Evolutionary conservation across 2,329 filamentous ascomycete genomes (phyloP), one percentile per base, ranked within the genome.

Genomic region (Clarireedia hainanense): DNA sequence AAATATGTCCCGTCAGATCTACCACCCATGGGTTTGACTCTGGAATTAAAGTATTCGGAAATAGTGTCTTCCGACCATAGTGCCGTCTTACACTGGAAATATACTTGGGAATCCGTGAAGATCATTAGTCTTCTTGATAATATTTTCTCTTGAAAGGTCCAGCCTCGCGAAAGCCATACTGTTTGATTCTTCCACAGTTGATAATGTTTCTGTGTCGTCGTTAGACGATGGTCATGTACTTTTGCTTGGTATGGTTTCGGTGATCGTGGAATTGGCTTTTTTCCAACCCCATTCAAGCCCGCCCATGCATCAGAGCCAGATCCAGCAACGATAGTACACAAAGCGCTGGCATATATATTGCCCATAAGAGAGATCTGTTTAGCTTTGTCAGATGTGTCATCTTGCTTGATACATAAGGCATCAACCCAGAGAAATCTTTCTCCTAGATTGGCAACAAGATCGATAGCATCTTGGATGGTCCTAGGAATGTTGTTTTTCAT

Each of bases 281-380:
- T 34, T 36, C 49, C 34, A 17, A 49, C 34, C 37, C 55, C 50
- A 7, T n/a, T 24, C 14, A 64, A 30, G 49, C 49, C 46, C 55
- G 60, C 46, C 59, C 59, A 20, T 59, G 60, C 37, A 63, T 65
- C 58, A 15, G 60, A 56, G 34, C 63, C 62, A 50, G 58, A 61
- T 2, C 57, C 57, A 15, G 61, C 64, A 37, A 63, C 57, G 30
- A 61, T 50, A 6, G 61, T 58, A 17, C 59, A 60, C 14, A 58
- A 49, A 26, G 57, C 47, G 12, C 55, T 53, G 9, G 59, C 58
- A 50, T 64, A 64, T n/a, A 63, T 40, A 14, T 61, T 59, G 23
- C 58, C 58, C 24, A 68, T 59, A 5, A 34, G 30, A 40, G 20
- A 24, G n/a, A 55, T 43, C 3, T 55, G 52, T 12, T 24, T 23